Conservation (phyloP, 768 basidiomycete species). For the Auriculariales sp. region DNA sequence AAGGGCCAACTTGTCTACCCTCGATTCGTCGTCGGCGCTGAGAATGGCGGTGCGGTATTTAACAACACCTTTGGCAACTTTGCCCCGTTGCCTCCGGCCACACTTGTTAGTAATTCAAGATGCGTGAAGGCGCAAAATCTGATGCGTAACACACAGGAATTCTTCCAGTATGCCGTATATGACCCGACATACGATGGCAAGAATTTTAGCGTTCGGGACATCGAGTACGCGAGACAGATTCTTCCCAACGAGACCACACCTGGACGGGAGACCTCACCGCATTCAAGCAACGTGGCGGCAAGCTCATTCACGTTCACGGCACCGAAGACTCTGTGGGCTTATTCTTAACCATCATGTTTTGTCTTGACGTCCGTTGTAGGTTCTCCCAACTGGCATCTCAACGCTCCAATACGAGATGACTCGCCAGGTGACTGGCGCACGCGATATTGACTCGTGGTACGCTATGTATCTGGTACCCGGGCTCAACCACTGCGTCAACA, state of each 20-base stretch:
- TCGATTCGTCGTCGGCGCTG: constrained; percentile 16
- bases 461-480: constrained; percentile 19
- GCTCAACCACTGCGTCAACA: constrained; percentile 18
- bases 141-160: neutral
- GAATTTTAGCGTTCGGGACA: neutral
- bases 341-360: neutral
- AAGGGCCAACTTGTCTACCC: constrained; percentile 13
- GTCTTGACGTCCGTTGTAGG: no score
- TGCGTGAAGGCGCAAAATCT: no score
- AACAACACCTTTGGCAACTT: neutral
- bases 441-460: constrained; percentile 17
- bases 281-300: constrained; percentile 14
- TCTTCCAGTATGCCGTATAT: neutral
- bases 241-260: no score
- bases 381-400: no score
- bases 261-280: constrained; percentile 9
- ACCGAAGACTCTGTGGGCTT: constrained; percentile 1
- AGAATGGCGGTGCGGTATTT: constrained; percentile 5
- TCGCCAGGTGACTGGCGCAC: no score
- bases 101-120: neutral
- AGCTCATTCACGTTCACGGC: constrained; percentile 16
- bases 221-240: no score
- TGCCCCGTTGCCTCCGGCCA: neutral
- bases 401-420: no score
- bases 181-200: neutral